Conservation (phyloP, 306 rosid species). For the Luffa aegyptiaca region DNA sequence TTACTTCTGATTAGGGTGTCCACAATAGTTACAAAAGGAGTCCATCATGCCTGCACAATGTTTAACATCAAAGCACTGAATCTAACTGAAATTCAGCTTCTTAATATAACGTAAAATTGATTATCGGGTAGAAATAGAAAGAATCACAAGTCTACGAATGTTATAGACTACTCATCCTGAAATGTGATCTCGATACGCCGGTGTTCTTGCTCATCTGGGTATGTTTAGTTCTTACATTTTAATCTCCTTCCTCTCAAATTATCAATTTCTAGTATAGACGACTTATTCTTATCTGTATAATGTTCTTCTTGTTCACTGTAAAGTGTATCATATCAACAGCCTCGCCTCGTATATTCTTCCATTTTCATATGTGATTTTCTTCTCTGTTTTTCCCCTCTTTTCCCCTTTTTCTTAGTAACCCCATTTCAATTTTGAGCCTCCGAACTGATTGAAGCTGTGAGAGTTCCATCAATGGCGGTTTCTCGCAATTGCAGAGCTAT, state of each 20-base stretch:
- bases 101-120: neutral
- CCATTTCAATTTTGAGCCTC: neutral
- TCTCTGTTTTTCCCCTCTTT: neutral
- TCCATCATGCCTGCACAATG: neutral
- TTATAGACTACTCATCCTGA: neutral
- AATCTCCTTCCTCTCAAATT: neutral
- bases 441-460: slow-evolving; percentile 78
- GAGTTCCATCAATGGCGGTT: slow-evolving; percentile 73
- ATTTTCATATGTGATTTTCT: slow-evolving; percentile 12
- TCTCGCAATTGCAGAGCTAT: slow-evolving; percentile 80
- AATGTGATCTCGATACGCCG: neutral
- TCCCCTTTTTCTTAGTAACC: neutral
- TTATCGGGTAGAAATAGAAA: neutral
- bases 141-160: neutral
- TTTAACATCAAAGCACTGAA: neutral
- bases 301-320: neutral
- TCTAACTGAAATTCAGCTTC: neutral
- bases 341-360: slow-evolving; percentile 12
- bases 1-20: neutral
- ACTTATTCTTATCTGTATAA: neutral
- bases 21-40: neutral
- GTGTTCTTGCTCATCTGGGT: neutral
- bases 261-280: too few species aligned
- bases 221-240: neutral
- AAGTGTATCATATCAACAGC: neutral